Conservation (phyloP, 2,329 filamentous ascomycete species). For the Cytospora piceae region DNA sequence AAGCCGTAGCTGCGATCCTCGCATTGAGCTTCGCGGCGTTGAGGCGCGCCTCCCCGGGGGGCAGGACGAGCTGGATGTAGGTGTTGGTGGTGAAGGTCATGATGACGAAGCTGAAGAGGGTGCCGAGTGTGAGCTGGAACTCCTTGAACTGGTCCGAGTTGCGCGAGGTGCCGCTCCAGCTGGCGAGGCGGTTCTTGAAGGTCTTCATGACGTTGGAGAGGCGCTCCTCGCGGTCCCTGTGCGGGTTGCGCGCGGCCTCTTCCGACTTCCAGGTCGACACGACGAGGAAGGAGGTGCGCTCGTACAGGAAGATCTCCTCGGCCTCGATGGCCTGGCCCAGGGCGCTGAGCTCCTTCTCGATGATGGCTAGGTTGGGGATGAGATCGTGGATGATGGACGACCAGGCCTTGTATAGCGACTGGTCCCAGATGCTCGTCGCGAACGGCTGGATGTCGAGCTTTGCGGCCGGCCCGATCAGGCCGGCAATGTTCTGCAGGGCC, state of each 20-base stretch:
- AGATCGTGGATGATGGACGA: conserved; percentile 96
- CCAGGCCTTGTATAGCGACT: conserved; percentile 97
- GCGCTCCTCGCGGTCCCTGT: conserved; percentile 87
- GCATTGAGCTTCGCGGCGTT: conserved; percentile 91
- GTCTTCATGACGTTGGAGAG: conserved; percentile 98
- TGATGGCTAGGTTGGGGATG: conserved; percentile 88
- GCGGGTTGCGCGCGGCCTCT: conserved; percentile 79
- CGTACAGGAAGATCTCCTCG: conserved; percentile 91
- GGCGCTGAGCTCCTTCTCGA: conserved; percentile 82
- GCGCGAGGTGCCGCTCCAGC: conserved; percentile 79
- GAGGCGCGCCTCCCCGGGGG: conserved; percentile 87
- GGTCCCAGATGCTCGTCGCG: conserved; percentile 97
- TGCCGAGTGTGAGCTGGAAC: conserved; percentile 77
- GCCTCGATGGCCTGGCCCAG: conserved; percentile 87
- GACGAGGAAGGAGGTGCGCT: conserved; percentile 92
- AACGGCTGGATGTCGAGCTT: conserved; percentile 75
- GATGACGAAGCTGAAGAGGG: conserved; percentile 89
- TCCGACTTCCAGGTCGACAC: conserved; percentile 88
- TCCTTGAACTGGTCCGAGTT: conserved; percentile 80
- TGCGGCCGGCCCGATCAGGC: conserved; percentile 36
- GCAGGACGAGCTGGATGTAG: conserved; percentile 89
- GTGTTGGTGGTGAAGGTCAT: conserved; percentile 97
- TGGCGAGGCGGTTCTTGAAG: conserved; percentile 84
- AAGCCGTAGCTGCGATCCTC: conserved; percentile 81
- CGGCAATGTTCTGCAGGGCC: conserved; percentile 48